These are phyloP conservation scores for Thalassia testudinum DNA, from an alignment of 116 monocot species.

Conservation along the genomic window DNA sequence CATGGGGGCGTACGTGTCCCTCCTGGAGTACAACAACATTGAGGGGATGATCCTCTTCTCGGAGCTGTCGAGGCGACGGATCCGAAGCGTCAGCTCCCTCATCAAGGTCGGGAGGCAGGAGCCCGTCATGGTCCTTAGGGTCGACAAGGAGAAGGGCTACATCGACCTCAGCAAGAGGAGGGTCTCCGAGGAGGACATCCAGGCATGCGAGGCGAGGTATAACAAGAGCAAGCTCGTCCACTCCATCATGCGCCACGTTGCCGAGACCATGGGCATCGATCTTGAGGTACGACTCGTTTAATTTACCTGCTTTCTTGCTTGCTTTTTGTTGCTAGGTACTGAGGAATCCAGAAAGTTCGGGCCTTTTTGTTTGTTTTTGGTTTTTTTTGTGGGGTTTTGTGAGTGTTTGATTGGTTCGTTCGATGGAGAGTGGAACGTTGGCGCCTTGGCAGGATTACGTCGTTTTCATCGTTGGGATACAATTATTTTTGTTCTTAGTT, in stretches of 20 bases:
- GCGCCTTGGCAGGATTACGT: too few species aligned
- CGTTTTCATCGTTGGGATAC: too few species aligned
- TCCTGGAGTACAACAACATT: conserved; percentile 94
- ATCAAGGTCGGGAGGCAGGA: conserved; percentile 64
- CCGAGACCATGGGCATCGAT: conserved; percentile 71
- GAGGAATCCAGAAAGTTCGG: neutral
- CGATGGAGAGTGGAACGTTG: too few species aligned
- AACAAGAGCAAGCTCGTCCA: conserved; percentile 95
- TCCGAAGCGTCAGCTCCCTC: conserved; percentile 39
- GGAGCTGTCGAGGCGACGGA: conserved; percentile 61
- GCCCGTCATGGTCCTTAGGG: conserved; percentile 50
- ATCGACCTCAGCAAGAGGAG: conserved; percentile 71
- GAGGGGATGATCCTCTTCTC: conserved; percentile 99
- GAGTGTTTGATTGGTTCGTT: too few species aligned
- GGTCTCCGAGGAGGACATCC: conserved; percentile 91
- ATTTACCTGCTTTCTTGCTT: too few species aligned
- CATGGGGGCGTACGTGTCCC: conserved; percentile 98
- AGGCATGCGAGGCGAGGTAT: conserved; percentile 78
- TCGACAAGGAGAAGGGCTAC: conserved; percentile 41
- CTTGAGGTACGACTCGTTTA: too few species aligned
- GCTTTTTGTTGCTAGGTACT: too few species aligned
- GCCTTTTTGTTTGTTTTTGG: neutral
- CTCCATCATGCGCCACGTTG: conserved; percentile 98
- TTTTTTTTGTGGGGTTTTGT: neutral
- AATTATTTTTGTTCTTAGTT: too few species aligned